A percentile compares a stretch with the other conserved stretches of the same genome.
Conservation (phyloP, 140 eudicot genomes). For the Anethum foeniculum region DNA sequence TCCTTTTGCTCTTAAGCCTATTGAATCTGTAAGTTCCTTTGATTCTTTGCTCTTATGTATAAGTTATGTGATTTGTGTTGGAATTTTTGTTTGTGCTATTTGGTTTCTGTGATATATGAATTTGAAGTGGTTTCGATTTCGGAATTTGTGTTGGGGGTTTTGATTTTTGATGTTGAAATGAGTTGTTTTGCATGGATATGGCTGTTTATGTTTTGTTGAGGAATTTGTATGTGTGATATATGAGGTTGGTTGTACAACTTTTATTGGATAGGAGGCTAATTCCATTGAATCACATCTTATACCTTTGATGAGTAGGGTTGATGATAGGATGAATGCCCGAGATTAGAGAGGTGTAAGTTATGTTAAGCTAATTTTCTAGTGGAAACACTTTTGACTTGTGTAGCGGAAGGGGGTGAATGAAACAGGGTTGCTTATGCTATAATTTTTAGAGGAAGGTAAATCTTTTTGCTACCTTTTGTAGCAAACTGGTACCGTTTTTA, state of each 20-base stretch:
- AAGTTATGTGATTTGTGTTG: not conserved
- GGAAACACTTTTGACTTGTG: not conserved
- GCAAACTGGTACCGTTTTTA: not conserved
- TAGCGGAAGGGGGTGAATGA: not conserved
- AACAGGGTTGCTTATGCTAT: not conserved
- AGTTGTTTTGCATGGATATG: not conserved
- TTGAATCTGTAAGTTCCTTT: constrained; percentile 56
- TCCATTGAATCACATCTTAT: not conserved
- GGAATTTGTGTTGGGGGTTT: not conserved
- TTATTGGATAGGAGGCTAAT: not conserved
- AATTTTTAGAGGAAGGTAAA: not conserved
- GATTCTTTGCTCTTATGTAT: not conserved
- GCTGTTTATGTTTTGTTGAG: not conserved
- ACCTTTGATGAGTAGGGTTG: not conserved
- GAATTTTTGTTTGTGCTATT: not conserved
- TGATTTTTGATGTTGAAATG: not conserved
- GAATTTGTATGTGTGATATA: not conserved
- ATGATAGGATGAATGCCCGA: not conserved
- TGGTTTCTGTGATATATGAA: not conserved
- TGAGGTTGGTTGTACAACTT: not conserved
- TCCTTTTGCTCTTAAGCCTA: constrained; percentile 71
- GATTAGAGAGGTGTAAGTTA: not conserved
- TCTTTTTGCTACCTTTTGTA: not conserved
- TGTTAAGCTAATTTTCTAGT: not conserved
- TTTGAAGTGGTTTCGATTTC: constrained; percentile 1